Percentiles rank a stretch among this genome's conserved stretches.
Evolutionary conservation across 352 stramenopile genomes (phyloP).

Genomic region (Pythium vanterpoolii): DNA sequence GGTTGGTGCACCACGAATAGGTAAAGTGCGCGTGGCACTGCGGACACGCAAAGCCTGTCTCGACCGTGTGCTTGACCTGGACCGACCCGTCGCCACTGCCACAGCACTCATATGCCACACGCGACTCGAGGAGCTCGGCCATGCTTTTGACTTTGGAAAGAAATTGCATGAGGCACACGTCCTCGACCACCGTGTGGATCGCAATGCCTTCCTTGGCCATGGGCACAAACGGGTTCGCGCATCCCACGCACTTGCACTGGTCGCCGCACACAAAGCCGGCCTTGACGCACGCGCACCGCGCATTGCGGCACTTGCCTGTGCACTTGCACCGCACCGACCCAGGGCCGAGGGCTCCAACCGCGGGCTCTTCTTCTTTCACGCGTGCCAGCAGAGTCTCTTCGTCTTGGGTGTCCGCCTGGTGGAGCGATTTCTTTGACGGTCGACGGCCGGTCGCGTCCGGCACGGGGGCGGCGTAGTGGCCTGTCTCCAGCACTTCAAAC

Average conservation of each 20-base stretch:
- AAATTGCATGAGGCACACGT: conserved; percentile 81
- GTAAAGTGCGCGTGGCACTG: conserved; percentile 58
- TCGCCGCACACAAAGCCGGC: conserved; percentile 70
- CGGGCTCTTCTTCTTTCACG: conserved; percentile 9
- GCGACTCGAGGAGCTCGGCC: conserved; percentile 74
- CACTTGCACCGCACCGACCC: conserved; percentile 63
- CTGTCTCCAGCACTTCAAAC: conserved; percentile 10
- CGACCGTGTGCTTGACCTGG: conserved; percentile 63
- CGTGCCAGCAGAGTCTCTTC: not conserved
- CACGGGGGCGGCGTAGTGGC: conserved; percentile 51
- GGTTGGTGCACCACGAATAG: conserved; percentile 82
- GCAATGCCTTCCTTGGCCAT: conserved; percentile 70
- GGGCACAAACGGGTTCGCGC: conserved; percentile 74
- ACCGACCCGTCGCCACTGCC: conserved; percentile 30
- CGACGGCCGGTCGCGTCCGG: conserved; percentile 54
- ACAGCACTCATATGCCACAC: conserved; percentile 63
- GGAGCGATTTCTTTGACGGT: conserved; percentile 64
- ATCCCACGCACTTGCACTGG: conserved; percentile 78
- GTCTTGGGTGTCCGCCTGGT: conserved; percentile 19
- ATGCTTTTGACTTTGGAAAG: conserved; percentile 84
- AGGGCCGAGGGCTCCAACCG: no score
- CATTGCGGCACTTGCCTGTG: conserved; percentile 81
- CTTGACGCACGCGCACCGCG: conserved; percentile 78
- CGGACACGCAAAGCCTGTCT: conserved; percentile 59
- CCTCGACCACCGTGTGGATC: conserved; percentile 58